These are phyloP conservation scores for Pseudozyma sp. DNA, from an alignment of 1,284 basidiomycete genomes.

Conservation along the genomic window DNA sequence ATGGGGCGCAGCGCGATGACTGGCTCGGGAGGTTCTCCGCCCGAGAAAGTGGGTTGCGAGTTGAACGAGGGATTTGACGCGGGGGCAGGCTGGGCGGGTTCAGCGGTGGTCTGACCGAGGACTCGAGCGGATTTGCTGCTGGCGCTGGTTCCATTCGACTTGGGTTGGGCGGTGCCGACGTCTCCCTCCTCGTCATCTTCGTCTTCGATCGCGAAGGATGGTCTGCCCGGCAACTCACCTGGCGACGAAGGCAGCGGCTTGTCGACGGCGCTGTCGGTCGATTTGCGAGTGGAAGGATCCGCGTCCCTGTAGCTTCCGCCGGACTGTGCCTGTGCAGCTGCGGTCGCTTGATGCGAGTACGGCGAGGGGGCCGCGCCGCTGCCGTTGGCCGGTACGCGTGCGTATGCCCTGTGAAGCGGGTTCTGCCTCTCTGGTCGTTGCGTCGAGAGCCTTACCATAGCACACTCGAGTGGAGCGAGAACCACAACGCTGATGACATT, in stretches of 20 bases:
- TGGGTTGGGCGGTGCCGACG: conserved; percentile 10
- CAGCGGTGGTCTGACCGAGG: conserved; percentile 17
- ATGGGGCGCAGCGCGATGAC: conserved; percentile 66
- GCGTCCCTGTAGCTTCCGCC: conserved; percentile 41
- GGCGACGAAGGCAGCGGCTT: conserved; percentile 46
- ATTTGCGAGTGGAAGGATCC: conserved; percentile 16
- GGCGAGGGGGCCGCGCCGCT: conserved; percentile 31
- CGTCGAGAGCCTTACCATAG: conserved; percentile 60
- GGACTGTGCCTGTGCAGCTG: conserved; percentile 34
- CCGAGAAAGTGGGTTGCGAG: conserved; percentile 26
- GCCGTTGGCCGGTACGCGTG: conserved; percentile 27
- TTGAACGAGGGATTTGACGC: conserved; percentile 1
- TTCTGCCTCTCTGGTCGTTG: conserved; percentile 64
- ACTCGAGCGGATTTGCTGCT: conserved; percentile 21
- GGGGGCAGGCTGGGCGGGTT: background rate
- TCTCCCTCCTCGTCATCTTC: conserved; percentile 51
- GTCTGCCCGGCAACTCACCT: conserved; percentile 37
- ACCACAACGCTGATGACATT: conserved; percentile 52
- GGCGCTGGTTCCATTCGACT: background rate
- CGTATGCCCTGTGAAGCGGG: conserved; percentile 64
- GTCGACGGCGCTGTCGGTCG: conserved; percentile 33
- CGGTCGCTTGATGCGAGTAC: conserved; percentile 61
- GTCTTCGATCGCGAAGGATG: conserved; percentile 62
- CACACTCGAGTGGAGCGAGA: conserved; percentile 63
- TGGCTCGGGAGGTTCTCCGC: conserved; percentile 62